Evolutionary conservation across 2,329 filamentous ascomycete genomes (phyloP).

Genomic region (Cryphonectria nitschkei): DNA sequence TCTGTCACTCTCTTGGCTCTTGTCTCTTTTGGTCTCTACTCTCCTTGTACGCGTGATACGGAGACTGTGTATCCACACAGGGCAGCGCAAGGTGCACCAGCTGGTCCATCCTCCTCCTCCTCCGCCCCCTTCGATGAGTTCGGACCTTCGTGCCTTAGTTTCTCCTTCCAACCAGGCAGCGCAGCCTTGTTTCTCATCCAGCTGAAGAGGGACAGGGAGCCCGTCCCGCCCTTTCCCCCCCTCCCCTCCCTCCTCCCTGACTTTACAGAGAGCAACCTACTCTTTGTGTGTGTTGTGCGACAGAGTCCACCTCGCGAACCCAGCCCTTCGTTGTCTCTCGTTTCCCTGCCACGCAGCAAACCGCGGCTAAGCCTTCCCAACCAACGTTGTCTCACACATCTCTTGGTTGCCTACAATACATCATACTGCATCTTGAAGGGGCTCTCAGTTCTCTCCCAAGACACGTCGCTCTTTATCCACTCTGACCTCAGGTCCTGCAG

Average conservation of each 20-base stretch:
- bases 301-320: neutral
- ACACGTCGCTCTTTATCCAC: constrained; percentile 26
- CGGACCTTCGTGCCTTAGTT: constrained; percentile 20
- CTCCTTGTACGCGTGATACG: neutral
- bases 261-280: neutral
- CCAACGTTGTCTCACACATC: neutral
- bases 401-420: constrained; percentile 5
- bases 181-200: neutral
- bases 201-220: neutral
- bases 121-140: constrained; percentile 10
- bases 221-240: neutral
- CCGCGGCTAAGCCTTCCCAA: constrained; percentile 11
- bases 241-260: neutral
- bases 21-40: neutral
- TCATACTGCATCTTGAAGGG: constrained; percentile 11
- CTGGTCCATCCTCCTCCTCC: constrained; percentile 18
- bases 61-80: constrained; percentile 4
- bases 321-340: neutral
- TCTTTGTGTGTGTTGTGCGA: neutral
- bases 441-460: constrained; percentile 15
- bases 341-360: constrained; percentile 1
- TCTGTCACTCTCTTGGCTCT: neutral
- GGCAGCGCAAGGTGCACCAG: constrained; percentile 11
- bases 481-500: constrained; percentile 21
- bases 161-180: constrained; percentile 16